phyloP scores from a whole-genome alignment of 805 yeast species.

The Zygosaccharomyces bailii region DNA sequence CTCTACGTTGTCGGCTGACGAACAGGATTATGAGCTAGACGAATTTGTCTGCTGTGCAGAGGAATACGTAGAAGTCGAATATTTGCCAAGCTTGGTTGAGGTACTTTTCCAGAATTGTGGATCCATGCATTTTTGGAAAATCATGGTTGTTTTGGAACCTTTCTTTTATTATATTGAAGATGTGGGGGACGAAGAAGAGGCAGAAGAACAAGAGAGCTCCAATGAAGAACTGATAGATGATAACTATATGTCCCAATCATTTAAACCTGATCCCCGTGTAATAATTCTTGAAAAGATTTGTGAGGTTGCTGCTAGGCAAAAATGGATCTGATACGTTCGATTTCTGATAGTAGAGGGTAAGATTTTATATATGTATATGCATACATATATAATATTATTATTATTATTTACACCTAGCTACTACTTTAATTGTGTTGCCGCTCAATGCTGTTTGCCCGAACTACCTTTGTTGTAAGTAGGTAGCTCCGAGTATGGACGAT shows the following conservation, averaged over 20 bases:
- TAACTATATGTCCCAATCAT: slow-evolving; percentile 13
- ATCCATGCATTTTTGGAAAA: slow-evolving; percentile 33
- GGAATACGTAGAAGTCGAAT: slow-evolving; percentile 36
- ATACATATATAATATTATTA: slow-evolving; percentile 9
- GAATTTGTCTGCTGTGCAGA: slow-evolving; percentile 39
- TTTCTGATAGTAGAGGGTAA: neutral
- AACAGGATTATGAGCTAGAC: slow-evolving; percentile 37
- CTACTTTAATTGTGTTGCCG: neutral
- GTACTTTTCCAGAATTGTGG: slow-evolving; percentile 34
- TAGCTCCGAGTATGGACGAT: slow-evolving; percentile 41
- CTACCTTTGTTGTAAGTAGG: slow-evolving; percentile 37
- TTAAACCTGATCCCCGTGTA: slow-evolving; percentile 36
- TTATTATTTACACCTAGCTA: neutral
- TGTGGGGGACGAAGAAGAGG: slow-evolving; percentile 29
- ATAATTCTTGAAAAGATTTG: slow-evolving; percentile 37
- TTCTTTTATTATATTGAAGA: slow-evolving; percentile 38
- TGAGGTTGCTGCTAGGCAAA: slow-evolving; percentile 37
- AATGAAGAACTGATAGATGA: slow-evolving; percentile 14
- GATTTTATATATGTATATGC: too few species aligned
- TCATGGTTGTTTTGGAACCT: slow-evolving; percentile 37
- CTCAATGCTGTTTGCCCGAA: slow-evolving; percentile 24
- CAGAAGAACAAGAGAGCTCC: slow-evolving; percentile 8
- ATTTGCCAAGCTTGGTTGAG: slow-evolving; percentile 33
- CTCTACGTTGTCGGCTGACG: slow-evolving; percentile 36
- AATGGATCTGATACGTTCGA: slow-evolving; percentile 30